Base-by-base conservation (phyloP, 768 basidiomycete species). In the Neoboletus brunneissimus region DNA sequence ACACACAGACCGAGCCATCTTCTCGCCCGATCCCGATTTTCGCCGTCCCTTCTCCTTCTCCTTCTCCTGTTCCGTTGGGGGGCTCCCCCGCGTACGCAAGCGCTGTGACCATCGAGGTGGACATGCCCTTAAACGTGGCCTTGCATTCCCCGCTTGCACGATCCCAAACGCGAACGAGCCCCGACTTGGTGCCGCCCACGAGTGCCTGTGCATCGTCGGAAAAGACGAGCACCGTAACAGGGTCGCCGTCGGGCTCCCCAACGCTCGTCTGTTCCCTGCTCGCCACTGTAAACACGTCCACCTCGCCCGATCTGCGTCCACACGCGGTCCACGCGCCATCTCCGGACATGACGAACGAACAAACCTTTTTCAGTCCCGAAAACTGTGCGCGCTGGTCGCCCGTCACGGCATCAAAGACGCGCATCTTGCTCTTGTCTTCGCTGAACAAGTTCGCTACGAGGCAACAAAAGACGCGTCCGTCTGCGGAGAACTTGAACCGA, bases 121-220 rank as follows among this genome's bases (percentile, higher is more conserved):
- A 47, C 2, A 1, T 6, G 1, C 34, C 44, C 2, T 11, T 53
- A 5, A 61, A 48, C 15, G 44, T 53, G n/a, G 59, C 48, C 43
- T 54, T 54, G 44, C 56, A 63, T 15, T 34, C 18, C 7, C 67
- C 66, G 25, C 53, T 63, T 0, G 37, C 40, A 3, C 49, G 58
- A 37, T 66, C 63, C 68, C 67, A 71, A 22, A 71, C 22, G 0
- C 44, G 56, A 13, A 71, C 60, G 7, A 53, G 41, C 4, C 60
- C 60, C 2, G 48, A 27, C 23, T 53, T 5, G 15, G 55, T 67
- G 3, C 63, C 70, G 0, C 68, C 64, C 23, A 64, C 57, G 40
- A 70, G 53, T 8, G 49, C 38, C 27, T 27, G 31, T 5, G 54
- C 58, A 25, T 63, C 54, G 9, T 44, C 48, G 11, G 67, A 67